phyloP scores from a whole-genome alignment of 257 asterid genomes.

The Solanum sejunctum region DNA sequence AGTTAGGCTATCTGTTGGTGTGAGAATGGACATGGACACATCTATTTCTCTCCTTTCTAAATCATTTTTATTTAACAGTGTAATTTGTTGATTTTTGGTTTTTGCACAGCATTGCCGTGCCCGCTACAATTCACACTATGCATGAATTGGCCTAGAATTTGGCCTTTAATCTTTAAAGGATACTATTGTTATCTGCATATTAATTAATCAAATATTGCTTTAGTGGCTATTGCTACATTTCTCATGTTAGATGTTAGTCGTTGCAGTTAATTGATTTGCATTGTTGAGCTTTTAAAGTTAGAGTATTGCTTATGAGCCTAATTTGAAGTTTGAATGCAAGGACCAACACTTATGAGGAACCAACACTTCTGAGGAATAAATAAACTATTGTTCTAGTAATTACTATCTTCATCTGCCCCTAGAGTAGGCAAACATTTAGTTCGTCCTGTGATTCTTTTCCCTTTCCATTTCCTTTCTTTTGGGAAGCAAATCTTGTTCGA shows the following conservation, averaged over 20 bases:
- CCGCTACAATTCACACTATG: neutral
- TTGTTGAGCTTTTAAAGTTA: neutral
- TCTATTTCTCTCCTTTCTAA: neutral
- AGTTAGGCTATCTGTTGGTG: neutral
- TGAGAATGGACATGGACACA: neutral
- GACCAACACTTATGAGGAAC: neutral
- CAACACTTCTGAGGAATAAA: neutral
- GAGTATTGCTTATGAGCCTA: neutral
- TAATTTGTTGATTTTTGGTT: neutral
- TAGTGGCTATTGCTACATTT: neutral
- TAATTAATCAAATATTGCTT: neutral
- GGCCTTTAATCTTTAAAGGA: neutral
- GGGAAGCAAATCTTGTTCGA: neutral
- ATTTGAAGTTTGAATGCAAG: neutral
- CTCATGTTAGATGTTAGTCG: neutral
- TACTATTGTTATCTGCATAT: neutral
- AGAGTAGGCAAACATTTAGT: neutral
- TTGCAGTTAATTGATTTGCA: neutral
- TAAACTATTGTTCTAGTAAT: neutral
- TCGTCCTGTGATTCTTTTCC: neutral
- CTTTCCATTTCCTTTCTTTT: neutral
- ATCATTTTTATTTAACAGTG: neutral
- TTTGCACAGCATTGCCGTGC: neutral
- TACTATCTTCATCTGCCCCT: neutral
- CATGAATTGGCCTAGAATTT: neutral